Base-by-base conservation (phyloP, 306 rosid genomes). In the Lathyrus tuberosus region DNA sequence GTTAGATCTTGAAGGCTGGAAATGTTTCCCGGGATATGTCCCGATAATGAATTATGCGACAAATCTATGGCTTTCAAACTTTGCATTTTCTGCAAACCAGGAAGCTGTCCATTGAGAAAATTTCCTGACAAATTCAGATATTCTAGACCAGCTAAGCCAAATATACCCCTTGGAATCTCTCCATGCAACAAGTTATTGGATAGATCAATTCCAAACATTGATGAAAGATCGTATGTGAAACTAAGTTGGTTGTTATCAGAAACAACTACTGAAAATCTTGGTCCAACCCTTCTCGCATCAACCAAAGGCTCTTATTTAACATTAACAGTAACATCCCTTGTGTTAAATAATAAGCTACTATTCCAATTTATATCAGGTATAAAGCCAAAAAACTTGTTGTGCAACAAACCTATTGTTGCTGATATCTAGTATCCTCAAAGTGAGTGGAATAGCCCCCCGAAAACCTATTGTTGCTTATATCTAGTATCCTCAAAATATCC, bases 321-420 rank as follows among this genome's bases (percentile, higher is more conserved):
- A n/a, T n/a, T n/a, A n/a, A n/a, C n/a, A 41, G 69, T 46, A 35
- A 66, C 80, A 40, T 72, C 72, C 68, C 74, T 52, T n/a, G 62
- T 75, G 84, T 83, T 85, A 58, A 80, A n/a, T n/a, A n/a, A n/a
- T n/a, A n/a, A n/a, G n/a, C n/a, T n/a, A n/a, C n/a, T n/a, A n/a
- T n/a, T n/a, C 62, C 87, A 84, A 81, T 83, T 91, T 72, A 82
- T 79, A 33, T 94, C 99, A 4, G 95, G 95, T 79, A 91, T 83
- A 82, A 86, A 84, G 69, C 99, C 96, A 8, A 92, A 80, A 81
- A 94, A 94, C 46, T 86, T 88, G 88, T 94, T 94, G 67, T 82
- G 86, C 0, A 97, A 94, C 71, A 78, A 94, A 88, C 81, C 82
- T n/a, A n/a, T n/a, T n/a, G n/a, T n/a, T n/a, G n/a, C n/a, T n/a